Conservation (phyloP, 805 yeast species). For the Pichia insulana region DNA sequence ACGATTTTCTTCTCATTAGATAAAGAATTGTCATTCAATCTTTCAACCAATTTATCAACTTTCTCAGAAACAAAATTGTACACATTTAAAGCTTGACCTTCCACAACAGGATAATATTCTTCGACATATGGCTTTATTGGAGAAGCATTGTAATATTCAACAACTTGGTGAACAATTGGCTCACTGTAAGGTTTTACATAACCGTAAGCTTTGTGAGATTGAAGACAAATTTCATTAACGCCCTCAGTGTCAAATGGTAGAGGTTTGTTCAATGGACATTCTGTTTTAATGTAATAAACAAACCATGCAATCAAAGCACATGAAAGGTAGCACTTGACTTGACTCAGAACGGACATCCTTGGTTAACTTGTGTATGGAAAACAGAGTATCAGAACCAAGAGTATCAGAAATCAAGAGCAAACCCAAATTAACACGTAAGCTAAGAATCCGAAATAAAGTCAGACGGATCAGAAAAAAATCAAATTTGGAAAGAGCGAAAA, state of each 20-base stretch:
- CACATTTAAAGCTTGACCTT: slow-evolving; percentile 4
- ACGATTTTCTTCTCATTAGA: slow-evolving; percentile 7
- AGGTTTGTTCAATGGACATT: slow-evolving; percentile 21
- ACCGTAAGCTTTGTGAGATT: slow-evolving; percentile 16
- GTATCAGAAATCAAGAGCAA: too few relatives aligned
- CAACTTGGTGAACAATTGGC: slow-evolving; percentile 13
- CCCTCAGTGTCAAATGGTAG: slow-evolving; percentile 8
- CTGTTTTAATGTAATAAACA: slow-evolving; percentile 15
- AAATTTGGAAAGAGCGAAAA: too few relatives aligned
- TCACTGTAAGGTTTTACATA: slow-evolving; percentile 16
- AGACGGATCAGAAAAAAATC: too few relatives aligned
- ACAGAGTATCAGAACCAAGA: not conserved
- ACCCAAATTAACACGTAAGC: too few relatives aligned
- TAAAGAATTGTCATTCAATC: slow-evolving; percentile 5
- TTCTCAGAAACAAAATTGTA: slow-evolving; percentile 1
- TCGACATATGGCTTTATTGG: slow-evolving; percentile 21
- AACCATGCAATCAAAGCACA: slow-evolving; percentile 13
- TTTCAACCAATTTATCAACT: slow-evolving; percentile 2
- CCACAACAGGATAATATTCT: slow-evolving; percentile 8
- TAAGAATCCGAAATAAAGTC: too few relatives aligned
- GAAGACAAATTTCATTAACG: slow-evolving; percentile 17
- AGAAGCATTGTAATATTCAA: slow-evolving; percentile 15
- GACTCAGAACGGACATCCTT: slow-evolving; percentile 9
- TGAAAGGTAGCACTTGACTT: slow-evolving; percentile 14
- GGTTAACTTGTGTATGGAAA: not conserved